Conservation (phyloP, 345 rosid species). For the Jatropha curcas region DNA sequence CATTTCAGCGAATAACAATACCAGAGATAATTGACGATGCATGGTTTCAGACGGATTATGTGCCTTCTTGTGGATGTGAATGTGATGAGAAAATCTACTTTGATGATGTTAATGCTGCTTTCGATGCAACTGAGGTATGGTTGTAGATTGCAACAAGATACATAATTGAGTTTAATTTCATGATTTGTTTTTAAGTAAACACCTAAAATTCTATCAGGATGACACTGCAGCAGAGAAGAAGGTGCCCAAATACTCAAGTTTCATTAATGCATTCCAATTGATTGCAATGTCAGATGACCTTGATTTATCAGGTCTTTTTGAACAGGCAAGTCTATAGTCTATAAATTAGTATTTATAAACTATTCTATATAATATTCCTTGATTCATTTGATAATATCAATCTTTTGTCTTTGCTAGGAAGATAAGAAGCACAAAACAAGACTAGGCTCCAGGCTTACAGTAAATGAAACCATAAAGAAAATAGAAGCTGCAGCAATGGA, state of each 20-base stretch:
- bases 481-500: conserved; percentile 79
- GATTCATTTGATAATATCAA: conserved; percentile 11
- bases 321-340: conserved; percentile 66
- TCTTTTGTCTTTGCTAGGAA: conserved; percentile 41
- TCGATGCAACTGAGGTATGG: conserved; percentile 57
- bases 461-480: conserved; percentile 71
- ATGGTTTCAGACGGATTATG: conserved; percentile 75
- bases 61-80: conserved; percentile 47
- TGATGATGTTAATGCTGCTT: conserved; percentile 59
- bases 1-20: conserved; percentile 60
- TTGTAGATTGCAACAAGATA: conserved; percentile 4
- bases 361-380: background rate
- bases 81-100: conserved; percentile 36
- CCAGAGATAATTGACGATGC: conserved; percentile 67
- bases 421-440: conserved; percentile 62
- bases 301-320: conserved; percentile 89
- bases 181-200: conserved; percentile 10
- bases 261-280: conserved; percentile 86
- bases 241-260: conserved; percentile 54
- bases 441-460: conserved; percentile 66
- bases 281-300: conserved; percentile 95
- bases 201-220: conserved; percentile 49
- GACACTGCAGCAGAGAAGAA: conserved; percentile 39
- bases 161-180: background rate
- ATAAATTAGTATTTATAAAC: conserved; percentile 3